Evolutionary conservation across 352 stramenopile species (phyloP).

Genomic region (Phytopythium kandeliae): DNA sequence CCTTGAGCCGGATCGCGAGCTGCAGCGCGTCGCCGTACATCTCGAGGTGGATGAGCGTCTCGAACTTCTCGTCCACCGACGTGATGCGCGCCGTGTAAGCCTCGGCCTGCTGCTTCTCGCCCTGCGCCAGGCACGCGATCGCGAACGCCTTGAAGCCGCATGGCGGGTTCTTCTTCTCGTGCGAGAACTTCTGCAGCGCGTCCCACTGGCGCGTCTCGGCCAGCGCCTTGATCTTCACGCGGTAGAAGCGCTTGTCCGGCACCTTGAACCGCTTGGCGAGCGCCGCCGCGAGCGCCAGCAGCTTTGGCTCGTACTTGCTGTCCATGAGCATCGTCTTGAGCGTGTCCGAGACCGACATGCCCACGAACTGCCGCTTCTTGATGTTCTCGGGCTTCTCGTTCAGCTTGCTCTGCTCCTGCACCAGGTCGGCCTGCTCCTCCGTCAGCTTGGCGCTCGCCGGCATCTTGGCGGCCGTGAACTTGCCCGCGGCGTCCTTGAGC

Average conservation of each 20-base stretch:
- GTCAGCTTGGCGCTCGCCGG: constrained; percentile 57
- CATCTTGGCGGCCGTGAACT: constrained; percentile 68
- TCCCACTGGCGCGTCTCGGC: constrained; percentile 85
- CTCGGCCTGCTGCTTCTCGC: constrained; percentile 80
- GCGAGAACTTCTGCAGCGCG: constrained; percentile 81
- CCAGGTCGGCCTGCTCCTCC: constrained; percentile 84
- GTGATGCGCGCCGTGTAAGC: constrained; percentile 79
- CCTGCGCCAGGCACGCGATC: constrained; percentile 66
- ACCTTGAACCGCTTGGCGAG: constrained; percentile 90
- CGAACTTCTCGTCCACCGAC: constrained; percentile 80
- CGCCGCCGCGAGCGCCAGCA: constrained; percentile 50
- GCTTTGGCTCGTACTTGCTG: constrained; percentile 79
- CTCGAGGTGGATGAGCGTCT: constrained; percentile 81
- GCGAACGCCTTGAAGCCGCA: constrained; percentile 85
- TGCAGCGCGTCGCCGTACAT: constrained; percentile 80
- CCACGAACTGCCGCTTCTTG: constrained; percentile 76
- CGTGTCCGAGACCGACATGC: constrained; percentile 82
- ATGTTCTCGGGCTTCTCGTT: constrained; percentile 79
- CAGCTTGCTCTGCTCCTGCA: constrained; percentile 81
- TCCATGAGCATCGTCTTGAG: constrained; percentile 76
- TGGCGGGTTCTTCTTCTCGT: constrained; percentile 81
- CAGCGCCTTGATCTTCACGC: constrained; percentile 87
- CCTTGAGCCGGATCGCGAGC: constrained; percentile 81
- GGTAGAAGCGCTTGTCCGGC: constrained; percentile 88
- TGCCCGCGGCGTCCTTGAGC: constrained; percentile 59